Conservation (phyloP, 2,329 filamentous ascomycete genomes). For the Zelopaecilomyces penicillatus region DNA sequence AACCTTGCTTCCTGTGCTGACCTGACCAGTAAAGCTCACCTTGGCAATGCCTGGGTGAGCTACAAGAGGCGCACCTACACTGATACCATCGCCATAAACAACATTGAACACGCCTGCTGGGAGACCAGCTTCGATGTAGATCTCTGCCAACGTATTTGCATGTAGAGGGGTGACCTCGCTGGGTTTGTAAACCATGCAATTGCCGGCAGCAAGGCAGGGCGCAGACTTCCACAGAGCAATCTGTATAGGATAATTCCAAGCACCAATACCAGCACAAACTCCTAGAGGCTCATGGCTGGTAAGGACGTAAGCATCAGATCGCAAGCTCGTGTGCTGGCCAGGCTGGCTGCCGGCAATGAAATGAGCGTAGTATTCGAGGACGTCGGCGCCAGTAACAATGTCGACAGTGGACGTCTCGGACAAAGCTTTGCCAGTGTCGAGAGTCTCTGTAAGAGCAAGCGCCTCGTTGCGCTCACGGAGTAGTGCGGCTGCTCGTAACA, state of each 20-base stretch:
- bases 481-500: constrained; percentile 66
- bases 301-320: constrained; percentile 72
- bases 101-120: constrained; percentile 83
- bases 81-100: constrained; percentile 67
- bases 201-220: constrained; percentile 75
- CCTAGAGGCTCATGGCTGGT: constrained; percentile 75
- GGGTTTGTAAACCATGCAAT: constrained; percentile 87
- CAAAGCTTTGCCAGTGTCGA: constrained; percentile 80
- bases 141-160: constrained; percentile 62
- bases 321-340: constrained; percentile 67
- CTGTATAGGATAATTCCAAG: constrained; percentile 89
- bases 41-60: constrained; percentile 67
- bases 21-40: constrained; percentile 84
- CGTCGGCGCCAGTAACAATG: constrained; percentile 73
- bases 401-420: constrained; percentile 81
- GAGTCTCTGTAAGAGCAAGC: constrained; percentile 70
- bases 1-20: constrained; percentile 74
- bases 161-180: constrained; percentile 85
- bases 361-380: constrained; percentile 80
- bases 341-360: constrained; percentile 72
- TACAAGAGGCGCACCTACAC: constrained; percentile 65
- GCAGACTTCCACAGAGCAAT: constrained; percentile 87
- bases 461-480: constrained; percentile 71
- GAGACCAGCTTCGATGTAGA: constrained; percentile 71
- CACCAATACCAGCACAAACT: constrained; percentile 79